Evolutionary conservation across 768 basidiomycete genomes (phyloP), one percentile per base, ranked within the genome.

Genomic region (Leucosporidium creatinivorum): DNA sequence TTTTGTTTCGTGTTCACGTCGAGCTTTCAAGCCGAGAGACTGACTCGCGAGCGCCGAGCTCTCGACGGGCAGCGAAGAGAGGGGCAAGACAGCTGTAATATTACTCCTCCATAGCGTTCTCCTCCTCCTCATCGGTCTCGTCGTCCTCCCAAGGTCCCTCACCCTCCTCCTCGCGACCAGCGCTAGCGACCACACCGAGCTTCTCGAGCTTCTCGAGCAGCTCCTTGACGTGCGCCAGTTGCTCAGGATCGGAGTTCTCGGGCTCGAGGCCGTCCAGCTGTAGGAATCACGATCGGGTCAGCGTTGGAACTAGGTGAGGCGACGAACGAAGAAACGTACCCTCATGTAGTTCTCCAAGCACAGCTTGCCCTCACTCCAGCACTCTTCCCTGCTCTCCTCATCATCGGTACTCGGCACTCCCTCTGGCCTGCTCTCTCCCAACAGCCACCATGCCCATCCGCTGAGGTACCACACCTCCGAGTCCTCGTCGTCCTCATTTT

Each of bases 191-290:
- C 19, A 69, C 58, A 18, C 70, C 72, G 0, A 66, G 66, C 26
- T 61, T 68, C n/a, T 75, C 69, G 77, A 99, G 86, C 79, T 93
- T 93, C 75, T 91, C 91, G 84, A 98, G 91, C 83, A 82, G 79
- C 75, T 80, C 80, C 74, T 79, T 76, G 89, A 96, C 81, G 73
- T 77, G 73, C 51, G 26, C 63, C 58, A 70, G 56, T 61, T 72
- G 71, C 50, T 73, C 73, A 26, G 64, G 65, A 52, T 75, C 73
- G 1, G 62, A 55, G 5, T 56, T 47, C 19, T 67, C 44, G 18
- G 73, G 58, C 13, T 73, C 66, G 2, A 65, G 58, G 13, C 65
- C 66, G 21, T 73, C 64, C 15, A 73, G 57, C 71, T 73, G 70
- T 21, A n/a, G 7, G 21, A 18, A 25, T 8, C 1, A 0, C 12